These are phyloP conservation scores for Chaetomium sp. DNA, from an alignment of 2,329 filamentous ascomycete genomes.

Conservation along the genomic window DNA sequence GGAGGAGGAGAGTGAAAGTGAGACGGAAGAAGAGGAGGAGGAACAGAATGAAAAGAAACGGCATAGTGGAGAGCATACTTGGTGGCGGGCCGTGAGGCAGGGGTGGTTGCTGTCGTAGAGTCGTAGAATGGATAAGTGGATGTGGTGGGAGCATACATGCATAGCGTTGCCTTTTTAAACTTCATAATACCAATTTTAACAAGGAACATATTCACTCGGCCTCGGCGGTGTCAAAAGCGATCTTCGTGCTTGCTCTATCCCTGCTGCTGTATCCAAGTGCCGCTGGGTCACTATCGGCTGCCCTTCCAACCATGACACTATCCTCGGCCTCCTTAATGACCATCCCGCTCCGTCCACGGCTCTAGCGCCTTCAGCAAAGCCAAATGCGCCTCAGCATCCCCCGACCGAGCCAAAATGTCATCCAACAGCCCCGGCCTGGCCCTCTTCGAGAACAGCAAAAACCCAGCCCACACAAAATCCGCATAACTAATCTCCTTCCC, in stretches of 20 bases:
- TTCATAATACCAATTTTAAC: too few relatives aligned
- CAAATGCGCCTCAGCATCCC: conserved; percentile 34
- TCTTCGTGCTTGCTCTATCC: too few relatives aligned
- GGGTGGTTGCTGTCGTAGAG: conserved; percentile 1
- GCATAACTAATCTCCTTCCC: conserved; percentile 50
- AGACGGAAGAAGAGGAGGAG: not conserved
- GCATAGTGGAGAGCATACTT: not conserved
- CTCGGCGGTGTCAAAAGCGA: too few relatives aligned
- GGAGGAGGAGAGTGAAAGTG: too few relatives aligned
- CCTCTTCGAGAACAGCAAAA: conserved; percentile 31
- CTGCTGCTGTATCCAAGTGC: too few relatives aligned
- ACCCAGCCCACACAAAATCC: conserved; percentile 43
- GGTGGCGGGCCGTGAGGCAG: conserved; percentile 5
- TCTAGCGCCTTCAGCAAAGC: conserved; percentile 35
- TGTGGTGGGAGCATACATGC: too few relatives aligned
- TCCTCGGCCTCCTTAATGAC: not conserved
- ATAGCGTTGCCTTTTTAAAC: too few relatives aligned
- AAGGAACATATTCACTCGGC: too few relatives aligned
- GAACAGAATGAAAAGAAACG: not conserved
- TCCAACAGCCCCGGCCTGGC: conserved; percentile 32
- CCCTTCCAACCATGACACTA: not conserved
- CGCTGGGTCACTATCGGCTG: not conserved
- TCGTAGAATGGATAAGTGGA: too few relatives aligned
- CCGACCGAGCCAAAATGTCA: conserved; percentile 32
- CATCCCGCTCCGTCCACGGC: conserved; percentile 34